Conservation (phyloP, 805 yeast species). For the Zygoascus biomembranicola region DNA sequence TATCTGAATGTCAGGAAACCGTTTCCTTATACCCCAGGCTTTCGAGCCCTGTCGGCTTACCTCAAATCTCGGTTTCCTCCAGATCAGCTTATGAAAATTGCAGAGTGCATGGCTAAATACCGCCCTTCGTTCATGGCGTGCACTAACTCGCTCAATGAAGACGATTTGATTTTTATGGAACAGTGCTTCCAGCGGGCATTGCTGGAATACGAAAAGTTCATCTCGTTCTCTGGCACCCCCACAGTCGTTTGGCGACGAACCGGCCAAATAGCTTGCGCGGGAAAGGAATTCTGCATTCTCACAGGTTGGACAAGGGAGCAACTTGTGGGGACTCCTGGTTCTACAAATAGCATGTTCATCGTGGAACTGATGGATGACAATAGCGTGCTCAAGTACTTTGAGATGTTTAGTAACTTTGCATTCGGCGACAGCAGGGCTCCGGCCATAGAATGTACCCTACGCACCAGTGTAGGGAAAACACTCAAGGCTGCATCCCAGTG, state of each 20-base stretch:
- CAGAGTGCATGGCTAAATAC: constrained; percentile 81
- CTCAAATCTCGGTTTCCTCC: constrained; percentile 62
- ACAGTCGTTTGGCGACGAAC: constrained; percentile 94
- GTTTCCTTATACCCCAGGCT: constrained; percentile 85
- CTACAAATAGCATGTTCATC: constrained; percentile 22
- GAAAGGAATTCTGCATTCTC: constrained; percentile 83
- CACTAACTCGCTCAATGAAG: constrained; percentile 79
- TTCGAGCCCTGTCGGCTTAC: constrained; percentile 71
- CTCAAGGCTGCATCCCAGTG: constrained; percentile 78
- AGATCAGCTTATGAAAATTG: constrained; percentile 67
- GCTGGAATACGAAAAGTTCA: constrained; percentile 79
- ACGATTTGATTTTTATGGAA: constrained; percentile 90
- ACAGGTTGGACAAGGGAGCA: constrained; percentile 85
- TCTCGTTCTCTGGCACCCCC: constrained; percentile 83
- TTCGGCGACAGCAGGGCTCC: constrained; percentile 87
- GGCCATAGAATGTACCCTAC: constrained; percentile 71
- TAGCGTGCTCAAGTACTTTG: constrained; percentile 81
- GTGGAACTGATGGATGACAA: constrained; percentile 80
- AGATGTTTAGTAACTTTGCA: constrained; percentile 73
- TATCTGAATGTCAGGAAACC: constrained; percentile 70
- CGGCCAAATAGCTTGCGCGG: constrained; percentile 90
- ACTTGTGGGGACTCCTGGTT: constrained; percentile 33
- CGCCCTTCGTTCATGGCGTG: constrained; percentile 92
- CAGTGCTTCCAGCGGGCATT: constrained; percentile 91
- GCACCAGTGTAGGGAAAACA: constrained; percentile 33